These are phyloP conservation scores for Neofusicoccum cordaticola DNA, from an alignment of 2,329 filamentous ascomycete species.

Conservation along the genomic window DNA sequence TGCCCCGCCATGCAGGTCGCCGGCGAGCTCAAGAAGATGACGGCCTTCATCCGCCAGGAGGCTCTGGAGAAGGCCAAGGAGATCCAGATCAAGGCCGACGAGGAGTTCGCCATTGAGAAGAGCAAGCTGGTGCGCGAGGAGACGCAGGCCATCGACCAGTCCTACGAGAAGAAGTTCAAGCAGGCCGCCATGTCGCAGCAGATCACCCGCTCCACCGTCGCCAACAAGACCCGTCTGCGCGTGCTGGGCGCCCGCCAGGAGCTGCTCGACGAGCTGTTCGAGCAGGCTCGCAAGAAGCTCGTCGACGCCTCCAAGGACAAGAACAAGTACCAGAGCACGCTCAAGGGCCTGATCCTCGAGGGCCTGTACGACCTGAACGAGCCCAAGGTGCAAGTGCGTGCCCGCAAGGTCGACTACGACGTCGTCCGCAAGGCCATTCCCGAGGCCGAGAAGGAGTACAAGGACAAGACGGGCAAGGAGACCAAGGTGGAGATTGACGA, in stretches of 20 bases:
- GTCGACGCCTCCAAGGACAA: conserved; percentile 64
- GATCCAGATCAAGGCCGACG: conserved; percentile 97
- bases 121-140: conserved; percentile 97
- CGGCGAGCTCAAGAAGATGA: conserved; percentile 99
- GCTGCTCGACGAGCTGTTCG: conserved; percentile 86
- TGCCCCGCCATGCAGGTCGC: conserved; percentile 65
- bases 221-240: conserved; percentile 92
- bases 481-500: conserved; percentile 72
- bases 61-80: conserved; percentile 94
- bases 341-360: conserved; percentile 83
- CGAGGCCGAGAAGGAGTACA: conserved; percentile 76
- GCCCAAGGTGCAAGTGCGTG: conserved; percentile 69
- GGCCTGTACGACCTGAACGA: conserved; percentile 87
- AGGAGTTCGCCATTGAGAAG: conserved; percentile 99
- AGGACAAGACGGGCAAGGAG: conserved; percentile 71
- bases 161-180: conserved; percentile 99
- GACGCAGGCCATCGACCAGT: conserved; percentile 83
- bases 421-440: conserved; percentile 74
- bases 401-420: conserved; percentile 75
- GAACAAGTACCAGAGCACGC: conserved; percentile 68
- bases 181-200: conserved; percentile 97
- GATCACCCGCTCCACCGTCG: conserved; percentile 91
- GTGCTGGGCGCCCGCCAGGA: conserved; percentile 86
- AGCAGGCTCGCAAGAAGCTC: conserved; percentile 72
- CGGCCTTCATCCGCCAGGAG: conserved; percentile 98